Evolutionary conservation across 371 early-diverging fungal species (phyloP), one percentile per base, ranked within the genome.

Genomic region (Mycotypha africana): DNA sequence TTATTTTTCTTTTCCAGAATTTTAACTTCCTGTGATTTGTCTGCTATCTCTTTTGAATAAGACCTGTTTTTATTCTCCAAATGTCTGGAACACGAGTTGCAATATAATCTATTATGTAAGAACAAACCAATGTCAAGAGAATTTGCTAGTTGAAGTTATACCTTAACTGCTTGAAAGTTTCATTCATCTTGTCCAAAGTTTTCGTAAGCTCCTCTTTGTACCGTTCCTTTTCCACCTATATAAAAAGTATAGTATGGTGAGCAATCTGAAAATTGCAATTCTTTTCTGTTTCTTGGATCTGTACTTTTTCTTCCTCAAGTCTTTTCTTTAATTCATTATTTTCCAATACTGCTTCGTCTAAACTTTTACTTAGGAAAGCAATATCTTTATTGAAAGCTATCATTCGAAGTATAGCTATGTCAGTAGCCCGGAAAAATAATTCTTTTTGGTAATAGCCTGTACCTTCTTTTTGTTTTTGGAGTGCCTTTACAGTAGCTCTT

Each of bases 391-490:
- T 60, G 33, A 47, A 60, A 5, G 70, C n/a, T n/a, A n/a, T n/a
- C n/a, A n/a, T n/a, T n/a, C n/a, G n/a, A n/a, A n/a, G n/a, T n/a
- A n/a, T n/a, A n/a, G n/a, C n/a, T n/a, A n/a, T n/a, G n/a, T n/a
- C n/a, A n/a, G n/a, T n/a, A n/a, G n/a, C n/a, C n/a, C n/a, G n/a
- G n/a, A n/a, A n/a, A n/a, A n/a, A n/a, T n/a, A n/a, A n/a, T n/a
- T n/a, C n/a, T n/a, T n/a, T n/a, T n/a, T n/a, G n/a, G n/a, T n/a
- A n/a, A n/a, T n/a, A n/a, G n/a, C n/a, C n/a, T n/a, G n/a, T n/a
- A n/a, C n/a, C 70, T 62, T 70, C 66, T 70, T 70, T 70, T 28
- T 70, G 70, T 14, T 60, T 53, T 35, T 70, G 70, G 24, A 70
- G 54, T 42, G 61, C 62, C 25, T 60, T 58, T 4, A 63, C 60